Evolutionary conservation across 2,329 filamentous ascomycete genomes (phyloP), one percentile per base, ranked within the genome.

Genomic region (Clarireedia homoeocarpa): DNA sequence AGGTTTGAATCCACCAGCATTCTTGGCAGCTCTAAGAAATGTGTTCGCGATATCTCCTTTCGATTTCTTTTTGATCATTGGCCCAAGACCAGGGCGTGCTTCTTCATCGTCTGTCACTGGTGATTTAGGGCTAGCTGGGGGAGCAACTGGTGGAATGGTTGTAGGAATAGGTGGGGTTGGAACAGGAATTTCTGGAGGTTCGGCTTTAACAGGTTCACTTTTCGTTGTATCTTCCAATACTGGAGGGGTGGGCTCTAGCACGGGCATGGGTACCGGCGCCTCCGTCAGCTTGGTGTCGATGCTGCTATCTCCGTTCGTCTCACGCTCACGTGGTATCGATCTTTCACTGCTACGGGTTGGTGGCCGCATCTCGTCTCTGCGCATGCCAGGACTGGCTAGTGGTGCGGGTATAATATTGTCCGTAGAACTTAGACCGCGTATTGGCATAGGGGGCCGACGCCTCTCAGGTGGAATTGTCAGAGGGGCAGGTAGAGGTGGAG

Each of bases 1-100:
- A 20, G 92, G 92, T 67, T 92, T 95, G 74, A 97, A 97, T 1
- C 79, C 79, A 39, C 71, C 79, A 10, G 85, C 85, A 24, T 86
- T 83, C 55, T 79, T 83, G 0, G 89, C 90, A 24, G 90, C 90
- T 71, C 90, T 95, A 72, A 88, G 88, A 59, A 96, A 82, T 5
- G 82, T 79, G 38, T 82, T 85, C 20, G 88, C 88, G 64, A 94
- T 77, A 56, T 94, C 85, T n/a, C 77, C 79, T 60, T 80, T 84
- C 1, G 84, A 85, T 59, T 81, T 82, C 67, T 89, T 89, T 60
- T 86, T 83, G 65, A 96, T 86, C 91, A 96, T 96, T 2, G 91
- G 89, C 0, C 90, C 90, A 6, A 95, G 78, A 1, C 90, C 91
- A 17, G 90, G 89, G n/a, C 89, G 77, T 62, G 78, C 70, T 34